Percentiles rank a stretch among this genome's conserved stretches.
Conservation (phyloP, 176 grass and related monocot species). For the Rhynchospora tenuis region DNA sequence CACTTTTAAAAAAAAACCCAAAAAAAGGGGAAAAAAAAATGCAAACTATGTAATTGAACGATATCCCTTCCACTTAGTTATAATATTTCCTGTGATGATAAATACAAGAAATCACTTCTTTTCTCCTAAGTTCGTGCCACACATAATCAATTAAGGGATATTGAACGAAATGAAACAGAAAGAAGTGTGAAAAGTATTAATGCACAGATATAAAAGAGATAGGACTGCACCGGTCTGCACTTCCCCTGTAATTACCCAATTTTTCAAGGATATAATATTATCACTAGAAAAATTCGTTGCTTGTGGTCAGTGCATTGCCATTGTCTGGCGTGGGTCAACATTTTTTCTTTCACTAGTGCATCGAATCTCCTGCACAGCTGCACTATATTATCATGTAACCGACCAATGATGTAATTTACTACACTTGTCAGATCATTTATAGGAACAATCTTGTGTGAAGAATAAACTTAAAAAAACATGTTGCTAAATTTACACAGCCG, state of each 20-base stretch:
- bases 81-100: background rate
- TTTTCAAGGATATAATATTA: background rate
- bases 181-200: slow-evolving; percentile 4
- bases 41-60: background rate
- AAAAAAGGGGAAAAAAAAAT: background rate
- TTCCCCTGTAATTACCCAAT: background rate
- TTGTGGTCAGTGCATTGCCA: background rate
- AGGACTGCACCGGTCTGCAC: background rate
- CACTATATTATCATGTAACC: background rate
- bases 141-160: background rate
- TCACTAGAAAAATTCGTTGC: background rate
- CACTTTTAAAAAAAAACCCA: background rate
- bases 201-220: background rate
- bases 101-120: background rate
- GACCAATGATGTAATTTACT: background rate
- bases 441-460: background rate
- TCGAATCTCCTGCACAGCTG: background rate
- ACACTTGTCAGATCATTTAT: background rate
- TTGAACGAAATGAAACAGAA: background rate
- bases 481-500: background rate
- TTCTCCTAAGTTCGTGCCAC: background rate
- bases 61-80: background rate
- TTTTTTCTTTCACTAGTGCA: background rate
- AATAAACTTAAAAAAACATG: background rate
- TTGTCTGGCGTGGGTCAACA: background rate